These are phyloP conservation scores for Serendipita sp. DNA, from an alignment of 768 basidiomycete genomes.

Conservation along the genomic window DNA sequence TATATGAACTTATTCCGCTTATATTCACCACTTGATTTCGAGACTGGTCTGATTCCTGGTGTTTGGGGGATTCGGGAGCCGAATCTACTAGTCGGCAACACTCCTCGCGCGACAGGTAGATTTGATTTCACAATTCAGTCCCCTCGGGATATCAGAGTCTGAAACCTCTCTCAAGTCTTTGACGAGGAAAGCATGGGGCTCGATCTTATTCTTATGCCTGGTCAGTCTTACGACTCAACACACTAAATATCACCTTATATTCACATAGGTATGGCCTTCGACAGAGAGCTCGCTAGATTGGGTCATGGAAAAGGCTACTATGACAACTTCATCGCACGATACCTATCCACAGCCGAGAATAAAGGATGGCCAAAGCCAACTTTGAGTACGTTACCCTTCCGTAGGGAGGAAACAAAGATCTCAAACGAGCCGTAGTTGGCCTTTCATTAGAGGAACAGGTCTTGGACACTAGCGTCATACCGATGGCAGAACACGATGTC, in stretches of 20 bases:
- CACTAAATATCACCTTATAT: not conserved
- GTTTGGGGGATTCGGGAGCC: not conserved
- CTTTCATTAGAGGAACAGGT: not conserved
- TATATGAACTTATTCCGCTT: not conserved
- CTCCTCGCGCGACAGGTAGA: not conserved
- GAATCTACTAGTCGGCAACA: not conserved
- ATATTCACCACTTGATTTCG: not conserved
- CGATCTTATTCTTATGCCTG: not conserved
- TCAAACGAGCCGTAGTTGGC: not conserved
- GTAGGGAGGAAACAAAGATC: not conserved
- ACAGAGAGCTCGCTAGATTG: not conserved
- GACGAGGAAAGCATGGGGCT: not conserved
- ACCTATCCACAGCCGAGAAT: not conserved
- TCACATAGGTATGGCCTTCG: not conserved
- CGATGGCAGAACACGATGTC: not conserved
- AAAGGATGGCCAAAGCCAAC: not conserved
- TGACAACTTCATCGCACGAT: not conserved
- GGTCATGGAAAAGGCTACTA: not conserved
- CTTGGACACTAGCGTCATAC: not conserved
- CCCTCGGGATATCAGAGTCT: not conserved
- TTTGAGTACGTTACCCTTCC: not conserved
- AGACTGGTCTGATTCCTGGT: not conserved
- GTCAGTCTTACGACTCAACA: not conserved
- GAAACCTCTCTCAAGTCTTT: not conserved
- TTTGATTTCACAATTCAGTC: not conserved